phyloP scores from a whole-genome alignment of 805 yeast genomes.

The Candida insectorum region DNA sequence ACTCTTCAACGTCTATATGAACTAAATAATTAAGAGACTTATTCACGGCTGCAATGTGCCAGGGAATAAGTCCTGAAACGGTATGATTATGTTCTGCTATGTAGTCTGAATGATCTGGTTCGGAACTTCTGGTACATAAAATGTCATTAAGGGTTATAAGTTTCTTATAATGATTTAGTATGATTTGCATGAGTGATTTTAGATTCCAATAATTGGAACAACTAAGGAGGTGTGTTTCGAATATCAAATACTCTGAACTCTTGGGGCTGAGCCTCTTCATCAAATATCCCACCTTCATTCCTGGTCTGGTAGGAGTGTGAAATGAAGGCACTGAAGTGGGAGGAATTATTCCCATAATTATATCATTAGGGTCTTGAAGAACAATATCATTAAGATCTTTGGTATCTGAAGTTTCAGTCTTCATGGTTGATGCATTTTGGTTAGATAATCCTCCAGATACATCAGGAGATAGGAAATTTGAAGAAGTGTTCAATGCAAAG shows the following conservation, averaged over 20 bases:
- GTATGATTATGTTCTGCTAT: too few relatives aligned
- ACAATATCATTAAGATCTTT: slow-evolving; percentile 15
- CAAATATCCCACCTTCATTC: slow-evolving; percentile 69
- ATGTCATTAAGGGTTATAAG: slow-evolving; percentile 43
- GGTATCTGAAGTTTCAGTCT: neutral
- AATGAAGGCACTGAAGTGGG: slow-evolving; percentile 62
- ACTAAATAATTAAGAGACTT: slow-evolving; percentile 56
- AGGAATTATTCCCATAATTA: slow-evolving; percentile 56
- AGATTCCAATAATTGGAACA: slow-evolving; percentile 68
- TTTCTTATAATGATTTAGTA: slow-evolving; percentile 61
- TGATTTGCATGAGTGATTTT: slow-evolving; percentile 48
- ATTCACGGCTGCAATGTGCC: slow-evolving; percentile 70
- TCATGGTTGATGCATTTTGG: neutral
- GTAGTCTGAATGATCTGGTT: slow-evolving; percentile 6
- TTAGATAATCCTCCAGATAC: slow-evolving; percentile 2
- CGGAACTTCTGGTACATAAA: slow-evolving; percentile 24
- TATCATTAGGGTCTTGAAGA: slow-evolving; percentile 49
- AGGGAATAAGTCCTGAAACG: slow-evolving; percentile 55
- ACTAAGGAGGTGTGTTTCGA: slow-evolving; percentile 67
- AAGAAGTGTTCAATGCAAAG: slow-evolving; percentile 26
- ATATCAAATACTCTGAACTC: slow-evolving; percentile 27
- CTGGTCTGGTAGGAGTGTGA: slow-evolving; percentile 66
- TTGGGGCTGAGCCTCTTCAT: slow-evolving; percentile 33
- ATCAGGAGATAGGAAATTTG: slow-evolving; percentile 30
- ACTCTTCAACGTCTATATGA: slow-evolving; percentile 50